Conservation (phyloP, 2,329 filamentous ascomycete species). For the Claviceps cyperi region DNA sequence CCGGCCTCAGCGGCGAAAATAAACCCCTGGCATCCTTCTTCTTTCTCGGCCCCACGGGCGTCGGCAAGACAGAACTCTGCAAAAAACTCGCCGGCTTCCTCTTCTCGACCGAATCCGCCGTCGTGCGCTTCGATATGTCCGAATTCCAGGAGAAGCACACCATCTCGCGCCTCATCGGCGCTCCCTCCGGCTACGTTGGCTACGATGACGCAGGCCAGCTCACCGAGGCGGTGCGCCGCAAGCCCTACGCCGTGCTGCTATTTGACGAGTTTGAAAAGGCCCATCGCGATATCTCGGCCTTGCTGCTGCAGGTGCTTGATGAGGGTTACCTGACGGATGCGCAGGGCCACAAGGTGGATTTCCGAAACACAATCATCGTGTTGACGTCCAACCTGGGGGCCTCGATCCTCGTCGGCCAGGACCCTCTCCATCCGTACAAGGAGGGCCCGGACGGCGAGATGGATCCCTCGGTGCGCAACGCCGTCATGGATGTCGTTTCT, state of each 20-base stretch:
- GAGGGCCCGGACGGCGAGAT: slow-evolving; percentile 54
- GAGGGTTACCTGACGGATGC: slow-evolving; percentile 92
- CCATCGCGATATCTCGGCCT: slow-evolving; percentile 81
- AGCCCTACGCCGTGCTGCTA: slow-evolving; percentile 86
- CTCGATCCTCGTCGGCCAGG: slow-evolving; percentile 69
- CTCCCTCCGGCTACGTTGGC: slow-evolving; percentile 86
- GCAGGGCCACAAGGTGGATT: slow-evolving; percentile 93
- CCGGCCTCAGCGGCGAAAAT: slow-evolving; percentile 83
- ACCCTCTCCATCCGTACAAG: slow-evolving; percentile 49
- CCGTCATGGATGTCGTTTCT: slow-evolving; percentile 80
- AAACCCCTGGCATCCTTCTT: slow-evolving; percentile 88
- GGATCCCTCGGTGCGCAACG: slow-evolving; percentile 54
- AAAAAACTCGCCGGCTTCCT: slow-evolving; percentile 90
- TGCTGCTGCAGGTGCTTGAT: slow-evolving; percentile 87
- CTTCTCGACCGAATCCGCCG: slow-evolving; percentile 81
- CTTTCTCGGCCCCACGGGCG: slow-evolving; percentile 92
- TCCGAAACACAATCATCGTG: slow-evolving; percentile 91
- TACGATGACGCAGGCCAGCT: slow-evolving; percentile 95
- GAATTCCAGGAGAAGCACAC: slow-evolving; percentile 98
- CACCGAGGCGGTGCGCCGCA: slow-evolving; percentile 85
- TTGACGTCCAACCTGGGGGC: slow-evolving; percentile 92
- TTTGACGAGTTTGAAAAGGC: slow-evolving; percentile 99
- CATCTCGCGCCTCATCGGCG: slow-evolving; percentile 80
- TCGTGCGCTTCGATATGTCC: slow-evolving; percentile 92
- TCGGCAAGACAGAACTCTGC: slow-evolving; percentile 93